Percentiles rank a stretch among this genome's conserved stretches.
These are phyloP conservation scores for Candida tunisiensis DNA, from an alignment of 1,139 yeast species.

Conservation along the genomic window DNA sequence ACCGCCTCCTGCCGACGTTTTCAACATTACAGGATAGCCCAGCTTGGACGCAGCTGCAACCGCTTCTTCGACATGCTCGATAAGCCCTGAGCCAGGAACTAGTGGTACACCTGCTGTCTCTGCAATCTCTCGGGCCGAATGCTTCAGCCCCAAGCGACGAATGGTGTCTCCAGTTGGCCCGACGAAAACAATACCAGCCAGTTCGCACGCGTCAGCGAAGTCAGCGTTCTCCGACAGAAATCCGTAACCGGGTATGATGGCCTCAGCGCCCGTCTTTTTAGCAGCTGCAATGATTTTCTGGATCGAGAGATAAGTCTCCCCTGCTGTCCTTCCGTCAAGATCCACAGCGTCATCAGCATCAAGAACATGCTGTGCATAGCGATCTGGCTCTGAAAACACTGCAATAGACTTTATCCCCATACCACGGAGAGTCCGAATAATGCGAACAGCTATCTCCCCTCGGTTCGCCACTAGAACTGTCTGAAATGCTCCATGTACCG, in stretches of 20 bases:
- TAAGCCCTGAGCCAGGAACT: conserved; percentile 86
- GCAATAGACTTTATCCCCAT: conserved; percentile 68
- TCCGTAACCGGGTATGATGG: conserved; percentile 95
- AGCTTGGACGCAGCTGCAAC: conserved; percentile 55
- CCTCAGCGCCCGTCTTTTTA: conserved; percentile 67
- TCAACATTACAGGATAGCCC: conserved; percentile 88
- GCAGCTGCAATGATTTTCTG: conserved; percentile 81
- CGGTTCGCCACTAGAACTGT: conserved; percentile 88
- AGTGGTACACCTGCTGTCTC: conserved; percentile 77
- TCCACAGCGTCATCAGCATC: conserved; percentile 73
- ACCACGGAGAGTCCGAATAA: conserved; percentile 72
- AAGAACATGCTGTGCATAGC: conserved; percentile 71
- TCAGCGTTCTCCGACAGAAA: conserved; percentile 94
- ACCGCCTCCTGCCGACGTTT: conserved; percentile 98
- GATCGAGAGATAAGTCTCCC: conserved; percentile 74
- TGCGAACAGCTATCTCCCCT: conserved; percentile 95
- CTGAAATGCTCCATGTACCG: conserved; percentile 44
- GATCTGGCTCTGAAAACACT: conserved; percentile 80
- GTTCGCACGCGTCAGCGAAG: conserved; percentile 72
- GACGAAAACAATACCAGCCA: conserved; percentile 75
- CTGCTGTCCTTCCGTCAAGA: conserved; percentile 66
- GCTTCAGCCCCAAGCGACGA: conserved; percentile 79
- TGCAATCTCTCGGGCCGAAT: conserved; percentile 92
- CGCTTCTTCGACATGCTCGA: conserved; percentile 58
- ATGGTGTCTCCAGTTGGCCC: conserved; percentile 95